Evolutionary conservation across 495 filamentous ascomycete species (phyloP).

Genomic region (Chaetomium cochliodes): DNA sequence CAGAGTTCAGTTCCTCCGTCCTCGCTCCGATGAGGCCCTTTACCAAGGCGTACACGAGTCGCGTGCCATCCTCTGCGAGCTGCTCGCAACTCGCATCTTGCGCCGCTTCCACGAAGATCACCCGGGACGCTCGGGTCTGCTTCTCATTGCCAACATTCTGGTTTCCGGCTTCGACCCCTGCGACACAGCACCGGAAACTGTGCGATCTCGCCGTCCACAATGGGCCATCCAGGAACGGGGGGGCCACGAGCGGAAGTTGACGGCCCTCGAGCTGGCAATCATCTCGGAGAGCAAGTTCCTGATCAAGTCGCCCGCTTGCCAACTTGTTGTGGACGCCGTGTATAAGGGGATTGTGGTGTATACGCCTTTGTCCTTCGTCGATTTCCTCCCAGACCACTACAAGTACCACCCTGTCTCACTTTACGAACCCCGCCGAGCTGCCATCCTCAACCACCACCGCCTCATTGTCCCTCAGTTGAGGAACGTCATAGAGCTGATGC

Average conservation of each 20-base stretch:
- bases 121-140: constrained; percentile 53
- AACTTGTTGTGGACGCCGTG: constrained; percentile 60
- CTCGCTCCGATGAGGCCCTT: constrained; percentile 55
- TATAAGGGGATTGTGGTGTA: constrained; percentile 59
- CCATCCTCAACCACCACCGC: constrained; percentile 63
- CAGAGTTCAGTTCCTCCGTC: constrained; percentile 59
- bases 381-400: constrained; percentile 65
- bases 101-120: constrained; percentile 62
- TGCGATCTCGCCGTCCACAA: constrained; percentile 42
- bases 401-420: constrained; percentile 62
- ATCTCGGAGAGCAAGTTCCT: constrained; percentile 62
- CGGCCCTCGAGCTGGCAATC: constrained; percentile 63
- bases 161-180: constrained; percentile 65
- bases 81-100: constrained; percentile 57
- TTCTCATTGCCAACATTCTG: constrained; percentile 58
- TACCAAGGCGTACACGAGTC: constrained; percentile 61
- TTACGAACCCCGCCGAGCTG: constrained; percentile 58
- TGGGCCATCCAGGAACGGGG: constrained; percentile 49
- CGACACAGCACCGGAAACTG: constrained; percentile 53
- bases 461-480: constrained; percentile 60
- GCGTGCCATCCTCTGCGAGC: constrained; percentile 59
- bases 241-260: constrained; percentile 56
- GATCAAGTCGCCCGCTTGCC: constrained; percentile 56
- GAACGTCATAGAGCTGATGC: constrained; percentile 57
- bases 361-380: constrained; percentile 60